Evolutionary conservation across 1,284 basidiomycete species (phyloP), one percentile per base, ranked within the genome.

Genomic region (Cutaneotrichosporon mucoides): DNA sequence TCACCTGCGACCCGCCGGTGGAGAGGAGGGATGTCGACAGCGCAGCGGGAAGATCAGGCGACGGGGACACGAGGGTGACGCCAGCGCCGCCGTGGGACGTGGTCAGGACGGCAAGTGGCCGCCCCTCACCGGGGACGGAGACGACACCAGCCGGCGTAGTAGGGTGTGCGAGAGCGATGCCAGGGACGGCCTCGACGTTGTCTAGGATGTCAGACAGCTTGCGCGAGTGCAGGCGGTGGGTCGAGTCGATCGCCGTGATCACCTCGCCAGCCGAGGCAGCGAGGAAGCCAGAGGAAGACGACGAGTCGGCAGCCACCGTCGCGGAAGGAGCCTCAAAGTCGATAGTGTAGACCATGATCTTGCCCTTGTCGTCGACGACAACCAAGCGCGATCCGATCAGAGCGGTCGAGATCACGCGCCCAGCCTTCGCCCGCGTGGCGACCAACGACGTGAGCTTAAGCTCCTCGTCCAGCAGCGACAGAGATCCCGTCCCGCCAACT

Each of bases 21-120:
- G 67, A 65, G 42, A 76, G 50, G 1, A 65, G 47, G 0, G 62
- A 44, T 1, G 61, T 59, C 10, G 63, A 50, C 11, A 76, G 63
- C 10, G 71, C 63, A 6, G 72, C 66, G 1, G 72, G 66, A 9
- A 73, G 55, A 12, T 66, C 58, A 1, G 68, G 53, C 4, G 66
- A 55, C 5, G 70, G 67, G 4, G 68, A 62, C 34, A 66, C 65
- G n/a, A 73, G 66, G 13, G 73, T 61, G 33, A 74, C 59, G 1
- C 66, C 64, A 0, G 71, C 63, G 1, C 60, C 46, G 1, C 73
- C 69, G 44, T 68, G 56, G 2, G 66, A 48, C 10, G 66, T 63
- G 36, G 68, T 57, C 43, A 72, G 34, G 0, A 67, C 49, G 5
- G 68, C 64, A 12, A 73, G 48, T 5, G 71, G 61, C 11, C 53